Evolutionary conservation across 768 basidiomycete species (phyloP).

Genomic region (Termitomyces sp.): DNA sequence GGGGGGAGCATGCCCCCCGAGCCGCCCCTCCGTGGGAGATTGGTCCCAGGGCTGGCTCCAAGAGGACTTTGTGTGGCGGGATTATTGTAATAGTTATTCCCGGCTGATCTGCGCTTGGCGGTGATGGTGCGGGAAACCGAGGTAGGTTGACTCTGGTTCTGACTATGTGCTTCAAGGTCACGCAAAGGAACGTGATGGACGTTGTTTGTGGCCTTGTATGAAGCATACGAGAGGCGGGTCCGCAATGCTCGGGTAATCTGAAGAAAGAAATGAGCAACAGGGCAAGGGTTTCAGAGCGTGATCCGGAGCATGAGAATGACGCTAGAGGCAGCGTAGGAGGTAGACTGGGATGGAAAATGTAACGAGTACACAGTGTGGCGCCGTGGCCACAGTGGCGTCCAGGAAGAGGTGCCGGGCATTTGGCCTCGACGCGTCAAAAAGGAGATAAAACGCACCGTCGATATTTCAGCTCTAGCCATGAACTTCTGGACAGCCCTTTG

Average conservation of each 20-base stretch:
- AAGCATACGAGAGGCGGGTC: conserved; percentile 76
- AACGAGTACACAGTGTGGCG: conserved; percentile 5
- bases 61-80: conserved; percentile 44
- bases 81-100: conserved; percentile 39
- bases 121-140: conserved; percentile 47
- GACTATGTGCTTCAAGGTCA: conserved; percentile 64
- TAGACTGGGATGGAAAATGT: conserved; percentile 1
- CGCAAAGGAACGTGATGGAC: conserved; percentile 57
- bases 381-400: neutral
- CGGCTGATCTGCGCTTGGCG: conserved; percentile 51
- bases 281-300: conserved; percentile 25
- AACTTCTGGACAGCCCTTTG: conserved; percentile 71
- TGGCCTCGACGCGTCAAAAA: conserved; percentile 42
- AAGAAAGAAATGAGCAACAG: conserved; percentile 30
- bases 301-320: conserved; percentile 12
- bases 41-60: conserved; percentile 21
- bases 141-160: conserved; percentile 32
- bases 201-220: conserved; percentile 78
- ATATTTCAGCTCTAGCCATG: conserved; percentile 71
- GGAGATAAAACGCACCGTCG: conserved; percentile 56
- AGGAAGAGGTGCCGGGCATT: neutral
- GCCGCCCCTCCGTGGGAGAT: conserved; percentile 28
- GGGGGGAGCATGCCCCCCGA: conserved; percentile 45
- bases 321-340: conserved; percentile 7
- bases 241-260: conserved; percentile 81